phyloP scores from a whole-genome alignment of 306 rosid genomes.

The Lupinus albus region DNA sequence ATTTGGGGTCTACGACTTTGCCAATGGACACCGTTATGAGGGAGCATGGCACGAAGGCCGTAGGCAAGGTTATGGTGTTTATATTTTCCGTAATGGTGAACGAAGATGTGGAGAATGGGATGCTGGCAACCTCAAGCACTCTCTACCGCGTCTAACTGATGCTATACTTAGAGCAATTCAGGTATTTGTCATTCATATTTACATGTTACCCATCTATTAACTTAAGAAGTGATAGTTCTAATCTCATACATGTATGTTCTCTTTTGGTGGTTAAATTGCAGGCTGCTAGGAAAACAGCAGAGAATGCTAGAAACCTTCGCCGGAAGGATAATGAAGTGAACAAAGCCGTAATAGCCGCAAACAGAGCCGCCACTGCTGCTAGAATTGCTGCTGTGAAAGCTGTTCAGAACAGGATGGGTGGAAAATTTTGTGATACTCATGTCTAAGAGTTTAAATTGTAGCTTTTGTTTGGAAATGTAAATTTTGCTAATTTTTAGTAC shows the following conservation, averaged over 20 bases:
- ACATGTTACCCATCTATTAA: too few relatives aligned
- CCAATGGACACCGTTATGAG: conserved; percentile 80
- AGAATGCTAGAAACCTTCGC: conserved; percentile 59
- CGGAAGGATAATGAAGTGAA: conserved; percentile 69
- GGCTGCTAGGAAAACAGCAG: conserved; percentile 81
- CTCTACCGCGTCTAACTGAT: conserved; percentile 54
- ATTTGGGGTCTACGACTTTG: conserved; percentile 83
- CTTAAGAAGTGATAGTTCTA: background rate
- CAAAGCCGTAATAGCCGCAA: conserved; percentile 72
- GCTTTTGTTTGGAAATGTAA: conserved; percentile 55
- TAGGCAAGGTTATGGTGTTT: conserved; percentile 75
- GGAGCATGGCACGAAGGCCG: conserved; percentile 98
- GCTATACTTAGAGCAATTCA: conserved; percentile 63
- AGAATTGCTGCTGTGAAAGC: conserved; percentile 96
- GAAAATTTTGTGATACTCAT: conserved; percentile 66
- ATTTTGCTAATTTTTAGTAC: conserved; percentile 51
- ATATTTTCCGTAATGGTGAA: conserved; percentile 62
- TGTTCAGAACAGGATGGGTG: conserved; percentile 82
- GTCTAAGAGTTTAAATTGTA: conserved; percentile 50
- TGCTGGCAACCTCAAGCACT: conserved; percentile 62
- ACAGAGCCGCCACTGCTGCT: conserved; percentile 88
- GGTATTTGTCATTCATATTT: conserved; percentile 48
- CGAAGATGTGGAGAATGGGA: conserved; percentile 82
- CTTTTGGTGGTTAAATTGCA: conserved; percentile 40
- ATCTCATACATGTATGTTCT: conserved; percentile 3